phyloP scores from a whole-genome alignment of 768 basidiomycete genomes.

The Neoboletus magnificus region DNA sequence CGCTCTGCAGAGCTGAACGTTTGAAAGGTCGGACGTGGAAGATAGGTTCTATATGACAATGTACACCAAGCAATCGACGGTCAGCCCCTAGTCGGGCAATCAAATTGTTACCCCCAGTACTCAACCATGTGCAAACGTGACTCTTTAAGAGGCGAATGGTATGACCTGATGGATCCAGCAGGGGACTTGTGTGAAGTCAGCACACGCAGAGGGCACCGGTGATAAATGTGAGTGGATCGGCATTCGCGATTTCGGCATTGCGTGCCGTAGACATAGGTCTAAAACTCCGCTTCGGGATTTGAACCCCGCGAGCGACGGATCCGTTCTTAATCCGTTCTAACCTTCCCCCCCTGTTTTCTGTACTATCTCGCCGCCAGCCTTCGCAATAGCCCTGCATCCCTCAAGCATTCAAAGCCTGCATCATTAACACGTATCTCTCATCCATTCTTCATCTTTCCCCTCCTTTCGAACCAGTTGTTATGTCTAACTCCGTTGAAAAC shows the following conservation, averaged over 20 bases:
- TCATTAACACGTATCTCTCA: background rate
- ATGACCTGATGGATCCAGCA: background rate
- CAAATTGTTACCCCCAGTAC: background rate
- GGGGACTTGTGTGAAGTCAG: background rate
- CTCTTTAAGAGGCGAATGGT: background rate
- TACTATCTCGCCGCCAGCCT: conserved; percentile 1
- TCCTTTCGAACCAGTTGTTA: conserved; percentile 2
- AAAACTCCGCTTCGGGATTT: conserved; percentile 18
- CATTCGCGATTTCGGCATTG: conserved; percentile 7
- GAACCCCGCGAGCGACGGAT: conserved; percentile 10
- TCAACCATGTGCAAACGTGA: background rate
- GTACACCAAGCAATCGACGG: background rate
- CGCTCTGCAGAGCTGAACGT: background rate
- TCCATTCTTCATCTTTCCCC: background rate
- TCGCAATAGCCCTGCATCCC: background rate
- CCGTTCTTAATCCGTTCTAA: conserved; percentile 7
- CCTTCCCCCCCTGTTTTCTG: conserved; percentile 19
- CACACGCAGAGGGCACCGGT: too few relatives aligned
- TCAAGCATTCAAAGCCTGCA: background rate
- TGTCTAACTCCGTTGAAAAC: conserved; percentile 38
- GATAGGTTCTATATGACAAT: background rate
- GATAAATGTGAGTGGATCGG: background rate
- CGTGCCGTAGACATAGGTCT: conserved; percentile 5
- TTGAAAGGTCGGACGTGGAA: background rate
- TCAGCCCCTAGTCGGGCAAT: too few relatives aligned